These are phyloP conservation scores for Akanthomyces lecanii DNA, from an alignment of 2,329 filamentous ascomycete species.

Conservation along the genomic window DNA sequence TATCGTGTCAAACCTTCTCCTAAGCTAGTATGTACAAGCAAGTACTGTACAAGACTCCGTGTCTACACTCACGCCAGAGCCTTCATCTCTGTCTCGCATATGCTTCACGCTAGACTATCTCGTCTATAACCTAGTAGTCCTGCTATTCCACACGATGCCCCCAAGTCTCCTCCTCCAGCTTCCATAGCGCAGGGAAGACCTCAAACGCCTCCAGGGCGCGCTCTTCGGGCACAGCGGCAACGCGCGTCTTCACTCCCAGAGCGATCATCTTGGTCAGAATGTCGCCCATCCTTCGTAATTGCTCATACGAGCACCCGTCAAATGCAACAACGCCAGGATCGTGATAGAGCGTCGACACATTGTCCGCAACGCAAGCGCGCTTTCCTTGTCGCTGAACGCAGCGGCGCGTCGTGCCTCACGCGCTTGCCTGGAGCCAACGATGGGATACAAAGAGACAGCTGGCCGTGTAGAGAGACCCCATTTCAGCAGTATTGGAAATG, in stretches of 20 bases:
- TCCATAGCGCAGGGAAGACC: conserved; percentile 56
- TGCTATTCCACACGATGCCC: conserved; percentile 42
- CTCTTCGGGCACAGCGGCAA: not conserved
- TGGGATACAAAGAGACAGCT: not conserved
- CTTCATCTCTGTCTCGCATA: not conserved
- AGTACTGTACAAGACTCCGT: no score
- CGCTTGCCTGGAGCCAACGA: not conserved
- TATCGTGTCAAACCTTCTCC: no score
- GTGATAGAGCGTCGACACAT: conserved; percentile 23
- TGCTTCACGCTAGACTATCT: no score
- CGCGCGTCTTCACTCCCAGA: conserved; percentile 9
- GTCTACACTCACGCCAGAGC: not conserved
- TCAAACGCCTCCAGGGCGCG: conserved; percentile 40
- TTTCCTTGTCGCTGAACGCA: not conserved
- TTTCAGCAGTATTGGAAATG: conserved; percentile 3
- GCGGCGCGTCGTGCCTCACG: not conserved
- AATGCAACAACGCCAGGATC: conserved; percentile 32
- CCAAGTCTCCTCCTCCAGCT: conserved; percentile 71
- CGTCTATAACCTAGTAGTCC: conserved; percentile 45
- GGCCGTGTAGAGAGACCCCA: conserved; percentile 2
- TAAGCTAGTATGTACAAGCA: no score
- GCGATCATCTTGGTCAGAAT: conserved; percentile 24
- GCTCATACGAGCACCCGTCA: conserved; percentile 23
- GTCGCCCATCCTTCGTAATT: conserved; percentile 23
- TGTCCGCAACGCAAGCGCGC: conserved; percentile 1